Evolutionary conservation across 441 rosid genomes (phyloP).

Genomic region (Codiaeum variegatum): DNA sequence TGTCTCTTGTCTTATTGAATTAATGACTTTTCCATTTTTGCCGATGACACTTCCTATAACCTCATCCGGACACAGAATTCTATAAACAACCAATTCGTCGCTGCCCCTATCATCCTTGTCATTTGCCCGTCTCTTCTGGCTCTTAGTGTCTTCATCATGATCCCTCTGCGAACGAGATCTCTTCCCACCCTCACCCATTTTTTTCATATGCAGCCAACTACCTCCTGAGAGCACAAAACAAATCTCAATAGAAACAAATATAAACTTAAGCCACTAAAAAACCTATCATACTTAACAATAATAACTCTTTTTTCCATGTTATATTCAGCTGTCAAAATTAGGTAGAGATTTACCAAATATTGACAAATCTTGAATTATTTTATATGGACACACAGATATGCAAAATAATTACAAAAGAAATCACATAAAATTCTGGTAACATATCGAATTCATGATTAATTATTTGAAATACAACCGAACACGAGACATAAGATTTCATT

Average conservation of each 20-base stretch:
- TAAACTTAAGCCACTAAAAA: background rate
- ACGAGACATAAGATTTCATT: background rate
- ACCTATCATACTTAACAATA: background rate
- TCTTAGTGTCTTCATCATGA: slow-evolving; percentile 43
- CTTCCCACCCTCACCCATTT: slow-evolving; percentile 81
- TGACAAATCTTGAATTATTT: background rate
- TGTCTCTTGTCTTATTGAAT: slow-evolving; percentile 78
- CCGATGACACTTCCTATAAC: slow-evolving; percentile 98
- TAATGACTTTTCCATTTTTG: slow-evolving; percentile 85
- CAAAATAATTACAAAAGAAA: background rate
- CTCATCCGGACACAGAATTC: slow-evolving; percentile 81
- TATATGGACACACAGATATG: too few species aligned
- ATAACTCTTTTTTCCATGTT: background rate
- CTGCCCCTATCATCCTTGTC: slow-evolving; percentile 49
- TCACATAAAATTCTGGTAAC: background rate
- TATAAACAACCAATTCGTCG: slow-evolving; percentile 68
- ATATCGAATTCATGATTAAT: background rate
- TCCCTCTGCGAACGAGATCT: slow-evolving; percentile 51
- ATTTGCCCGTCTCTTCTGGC: slow-evolving; percentile 57
- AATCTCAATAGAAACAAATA: background rate
- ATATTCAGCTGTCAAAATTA: background rate
- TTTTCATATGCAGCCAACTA: background rate
- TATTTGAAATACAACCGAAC: background rate
- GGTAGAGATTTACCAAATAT: background rate
- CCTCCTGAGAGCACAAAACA: slow-evolving; percentile 17